Conservation (phyloP, 345 rosid genomes). For the Salix purpurea region DNA sequence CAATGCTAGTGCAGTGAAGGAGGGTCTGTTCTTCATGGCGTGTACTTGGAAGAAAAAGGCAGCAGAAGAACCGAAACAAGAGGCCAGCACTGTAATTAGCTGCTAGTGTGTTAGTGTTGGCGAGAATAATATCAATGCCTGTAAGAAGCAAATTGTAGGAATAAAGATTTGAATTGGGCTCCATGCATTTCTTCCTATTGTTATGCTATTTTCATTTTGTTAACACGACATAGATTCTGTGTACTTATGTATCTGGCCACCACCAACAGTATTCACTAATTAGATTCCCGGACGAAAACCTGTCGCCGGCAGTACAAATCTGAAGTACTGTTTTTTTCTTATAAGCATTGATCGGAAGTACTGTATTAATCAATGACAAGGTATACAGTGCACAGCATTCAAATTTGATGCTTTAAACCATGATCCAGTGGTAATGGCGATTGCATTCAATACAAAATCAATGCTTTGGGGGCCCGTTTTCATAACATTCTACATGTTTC, state of each 20-base stretch:
- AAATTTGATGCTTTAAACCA: not conserved
- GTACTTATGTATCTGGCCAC: slow-evolving; percentile 1
- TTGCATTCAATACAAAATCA: not conserved
- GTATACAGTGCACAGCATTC: not conserved
- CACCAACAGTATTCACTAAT: not conserved
- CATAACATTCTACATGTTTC: not conserved
- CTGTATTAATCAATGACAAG: not conserved
- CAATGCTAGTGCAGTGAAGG: not conserved
- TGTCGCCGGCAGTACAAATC: not conserved
- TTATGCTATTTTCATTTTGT: not conserved
- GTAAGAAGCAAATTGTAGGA: slow-evolving; percentile 2
- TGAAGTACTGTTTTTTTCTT: not conserved
- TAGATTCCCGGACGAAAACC: not conserved
- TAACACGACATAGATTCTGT: slow-evolving; percentile 2
- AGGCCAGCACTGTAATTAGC: not conserved
- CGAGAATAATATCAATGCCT: not conserved
- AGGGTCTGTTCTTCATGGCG: not conserved
- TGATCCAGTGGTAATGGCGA: not conserved
- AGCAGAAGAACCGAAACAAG: slow-evolving; percentile 7
- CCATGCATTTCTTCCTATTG: not conserved
- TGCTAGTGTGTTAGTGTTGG: slow-evolving; percentile 10
- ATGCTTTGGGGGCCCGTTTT: not conserved
- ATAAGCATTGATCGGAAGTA: not conserved
- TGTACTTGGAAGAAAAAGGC: slow-evolving; percentile 6
- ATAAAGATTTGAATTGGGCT: slow-evolving; percentile 13